Base-by-base conservation (phyloP, 768 basidiomycete species). In the Auriscalpium vulgare region DNA sequence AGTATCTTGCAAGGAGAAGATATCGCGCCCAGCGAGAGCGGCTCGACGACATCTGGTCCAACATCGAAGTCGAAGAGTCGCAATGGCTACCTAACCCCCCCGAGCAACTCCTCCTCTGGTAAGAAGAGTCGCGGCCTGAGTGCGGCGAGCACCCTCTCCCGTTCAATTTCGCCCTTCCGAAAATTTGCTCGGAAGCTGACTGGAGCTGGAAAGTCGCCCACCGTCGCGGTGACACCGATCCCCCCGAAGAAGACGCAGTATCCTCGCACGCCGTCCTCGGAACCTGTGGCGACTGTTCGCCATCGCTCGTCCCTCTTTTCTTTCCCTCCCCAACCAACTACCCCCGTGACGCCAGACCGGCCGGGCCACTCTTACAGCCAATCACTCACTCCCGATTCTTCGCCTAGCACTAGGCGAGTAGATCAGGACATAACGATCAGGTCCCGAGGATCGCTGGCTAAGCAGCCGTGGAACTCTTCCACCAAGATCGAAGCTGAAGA, bases 121-220 rank as follows among this genome's bases (percentile, higher is more conserved):
- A 59, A 82, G 65, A 62, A 71, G 62, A 55, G 56, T 65, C 57
- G 71, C 55, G 63, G 67, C 13, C 61, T 66, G 19, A 67, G 78
- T 63, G 70, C 76, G 9, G 68, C 75, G 11, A 81, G 78, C 57
- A 76, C 84, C 1, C 66, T 91, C 37, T 88, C 88, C 2, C 74
- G 84, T 56, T 88, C 88, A 0, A 87, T 91, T 56, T 91, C 90
- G 8, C 91, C 90, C 0, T 79, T 92, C 58, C 79, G 86, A 48
- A 90, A 84, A 68, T 75, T 92, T 64, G 90, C 90, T 1, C 78
- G 81, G 55, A 91, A 73, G 68, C 70, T 92, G 35, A 83, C 84
- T 37, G 80, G 81, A 40, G 68, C 67, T 40, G 62, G 71, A 62
- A 64, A 68, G 73, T 47, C 56, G 37, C 48, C 65, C 10, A 46